Evolutionary conservation across 305 asterid genomes (phyloP).

Genomic region (Fraxinus velutina): DNA sequence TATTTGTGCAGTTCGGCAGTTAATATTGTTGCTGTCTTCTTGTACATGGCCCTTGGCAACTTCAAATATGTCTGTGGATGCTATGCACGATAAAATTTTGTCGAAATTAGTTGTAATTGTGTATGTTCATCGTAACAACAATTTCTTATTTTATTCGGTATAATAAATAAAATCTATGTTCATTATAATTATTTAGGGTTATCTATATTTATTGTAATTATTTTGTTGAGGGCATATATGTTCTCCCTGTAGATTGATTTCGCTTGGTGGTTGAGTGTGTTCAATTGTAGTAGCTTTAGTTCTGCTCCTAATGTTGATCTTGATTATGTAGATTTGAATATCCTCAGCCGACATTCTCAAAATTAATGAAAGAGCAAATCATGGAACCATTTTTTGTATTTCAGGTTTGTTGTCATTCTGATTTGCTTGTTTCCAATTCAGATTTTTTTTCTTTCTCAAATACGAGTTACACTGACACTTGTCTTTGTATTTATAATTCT

Average conservation of each 20-base stretch:
- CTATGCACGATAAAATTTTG: neutral
- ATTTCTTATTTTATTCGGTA: constrained; percentile 4
- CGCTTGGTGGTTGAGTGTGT: constrained; percentile 12
- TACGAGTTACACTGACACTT: neutral
- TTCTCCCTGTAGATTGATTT: constrained; percentile 7
- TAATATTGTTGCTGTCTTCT: constrained; percentile 8
- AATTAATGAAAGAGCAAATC: constrained; percentile 86
- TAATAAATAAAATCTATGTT: neutral
- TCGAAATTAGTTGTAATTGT: constrained; percentile 5
- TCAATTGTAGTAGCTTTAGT: neutral
- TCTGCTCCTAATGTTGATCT: constrained; percentile 29
- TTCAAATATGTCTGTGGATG: constrained; percentile 17
- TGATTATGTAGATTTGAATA: constrained; percentile 72
- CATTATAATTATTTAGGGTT: neutral
- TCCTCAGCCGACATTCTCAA: constrained; percentile 96
- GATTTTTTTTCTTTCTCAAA: neutral
- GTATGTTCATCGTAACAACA: neutral
- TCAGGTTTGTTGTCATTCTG: constrained; percentile 56
- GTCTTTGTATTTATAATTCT: constrained; percentile 3
- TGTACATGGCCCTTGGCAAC: constrained; percentile 14
- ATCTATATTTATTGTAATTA: neutral
- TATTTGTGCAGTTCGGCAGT: neutral
- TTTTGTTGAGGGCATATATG: neutral
- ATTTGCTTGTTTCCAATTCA: constrained; percentile 10
- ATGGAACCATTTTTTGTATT: constrained; percentile 96